Evolutionary conservation across 1,284 basidiomycete species (phyloP).

Genomic region (Sanghuangporus baumii): DNA sequence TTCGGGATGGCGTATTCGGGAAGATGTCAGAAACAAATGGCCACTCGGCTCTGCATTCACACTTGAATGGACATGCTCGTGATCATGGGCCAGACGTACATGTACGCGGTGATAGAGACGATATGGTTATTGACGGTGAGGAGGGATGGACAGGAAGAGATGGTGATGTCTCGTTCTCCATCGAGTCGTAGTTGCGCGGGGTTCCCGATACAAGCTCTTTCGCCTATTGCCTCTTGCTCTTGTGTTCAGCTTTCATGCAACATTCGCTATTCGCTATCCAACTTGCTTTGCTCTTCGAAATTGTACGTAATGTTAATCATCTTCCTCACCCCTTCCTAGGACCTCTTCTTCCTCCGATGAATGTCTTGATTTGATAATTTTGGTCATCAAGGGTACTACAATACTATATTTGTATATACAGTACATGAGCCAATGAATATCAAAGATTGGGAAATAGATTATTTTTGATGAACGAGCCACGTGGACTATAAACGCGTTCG

Average conservation of each 20-base stretch:
- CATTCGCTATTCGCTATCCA: neutral
- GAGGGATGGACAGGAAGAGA: constrained; percentile 3
- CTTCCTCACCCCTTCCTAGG: neutral
- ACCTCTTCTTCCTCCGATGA: neutral
- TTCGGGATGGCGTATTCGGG: constrained; percentile 5
- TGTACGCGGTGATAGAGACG: neutral
- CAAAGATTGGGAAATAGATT: too few species aligned
- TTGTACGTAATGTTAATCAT: too few species aligned
- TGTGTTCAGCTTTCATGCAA: neutral
- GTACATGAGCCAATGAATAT: too few species aligned
- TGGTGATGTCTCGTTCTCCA: constrained; percentile 4
- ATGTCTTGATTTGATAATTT: neutral
- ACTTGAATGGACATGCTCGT: neutral
- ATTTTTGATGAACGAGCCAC: too few species aligned
- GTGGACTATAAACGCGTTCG: too few species aligned
- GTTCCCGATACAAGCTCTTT: neutral
- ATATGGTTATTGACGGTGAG: constrained; percentile 8
- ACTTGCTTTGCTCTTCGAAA: neutral
- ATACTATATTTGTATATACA: too few species aligned
- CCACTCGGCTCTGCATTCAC: neutral
- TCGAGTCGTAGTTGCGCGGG: constrained; percentile 8
- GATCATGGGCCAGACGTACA: neutral
- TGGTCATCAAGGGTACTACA: too few species aligned
- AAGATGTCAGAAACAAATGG: neutral
- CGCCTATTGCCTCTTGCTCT: neutral